These are phyloP conservation scores for Aegilops umbellulata DNA, from an alignment of 176 grass and related monocot species.

Conservation along the genomic window DNA sequence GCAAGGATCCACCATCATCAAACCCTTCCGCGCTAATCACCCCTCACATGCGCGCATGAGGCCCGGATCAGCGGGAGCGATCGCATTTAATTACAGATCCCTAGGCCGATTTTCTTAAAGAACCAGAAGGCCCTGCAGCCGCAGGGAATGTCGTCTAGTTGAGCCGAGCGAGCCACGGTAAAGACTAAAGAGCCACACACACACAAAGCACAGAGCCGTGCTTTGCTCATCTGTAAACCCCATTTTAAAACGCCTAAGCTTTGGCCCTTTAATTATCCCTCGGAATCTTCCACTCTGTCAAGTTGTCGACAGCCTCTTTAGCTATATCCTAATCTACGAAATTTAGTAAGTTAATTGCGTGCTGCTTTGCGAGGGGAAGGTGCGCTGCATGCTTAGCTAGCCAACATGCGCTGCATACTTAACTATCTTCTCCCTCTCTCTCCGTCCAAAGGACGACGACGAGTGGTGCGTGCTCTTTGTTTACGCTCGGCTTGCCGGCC, in stretches of 20 bases:
- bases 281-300: conserved; percentile 65
- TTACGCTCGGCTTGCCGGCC: conserved; percentile 14
- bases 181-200: no score
- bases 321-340: neutral
- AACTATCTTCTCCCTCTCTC: no score
- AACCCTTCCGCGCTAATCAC: neutral
- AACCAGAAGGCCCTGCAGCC: neutral
- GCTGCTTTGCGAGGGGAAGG: neutral
- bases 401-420: neutral
- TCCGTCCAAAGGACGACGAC: no score
- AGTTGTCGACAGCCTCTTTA: neutral
- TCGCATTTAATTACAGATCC: conserved; percentile 62
- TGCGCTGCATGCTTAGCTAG: neutral
- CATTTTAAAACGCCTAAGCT: neutral
- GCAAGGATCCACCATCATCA: no score
- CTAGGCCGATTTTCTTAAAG: conserved; percentile 58
- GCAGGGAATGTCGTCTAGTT: conserved; percentile 44
- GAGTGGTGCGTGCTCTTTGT: neutral
- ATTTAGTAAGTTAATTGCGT: neutral
- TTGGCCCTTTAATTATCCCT: conserved; percentile 14
- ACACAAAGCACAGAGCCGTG: neutral
- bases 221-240: neutral
- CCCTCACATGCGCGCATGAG: neutral
- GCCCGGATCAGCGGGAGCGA: conserved; percentile 25
- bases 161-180: neutral